A percentile compares a stretch with the other conserved stretches of the same genome.
phyloP scores from a whole-genome alignment of 73 alveolate species.

The Loxodes magnus region DNA sequence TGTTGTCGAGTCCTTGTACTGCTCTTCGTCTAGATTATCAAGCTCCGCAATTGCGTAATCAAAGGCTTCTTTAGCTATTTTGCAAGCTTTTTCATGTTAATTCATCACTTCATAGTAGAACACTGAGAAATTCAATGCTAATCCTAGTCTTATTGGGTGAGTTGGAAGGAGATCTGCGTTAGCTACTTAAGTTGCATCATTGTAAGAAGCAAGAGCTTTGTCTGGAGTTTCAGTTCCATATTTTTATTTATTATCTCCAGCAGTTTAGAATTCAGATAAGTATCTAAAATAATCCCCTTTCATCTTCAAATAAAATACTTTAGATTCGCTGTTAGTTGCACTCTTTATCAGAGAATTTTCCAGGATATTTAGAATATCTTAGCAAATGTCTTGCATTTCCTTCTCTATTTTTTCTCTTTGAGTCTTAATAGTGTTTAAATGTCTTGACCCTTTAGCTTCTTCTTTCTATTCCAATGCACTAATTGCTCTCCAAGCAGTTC shows the following conservation, averaged over 20 bases:
- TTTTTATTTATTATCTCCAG: slow-evolving; percentile 11
- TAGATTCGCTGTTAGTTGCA: background rate
- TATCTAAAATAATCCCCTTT: slow-evolving; percentile 44
- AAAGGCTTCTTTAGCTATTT: slow-evolving; percentile 45
- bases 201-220: slow-evolving; percentile 38
- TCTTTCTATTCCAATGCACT: slow-evolving; percentile 17
- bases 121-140: slow-evolving; percentile 64
- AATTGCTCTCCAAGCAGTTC: slow-evolving; percentile 41
- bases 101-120: slow-evolving; percentile 73
- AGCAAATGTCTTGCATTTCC: background rate
- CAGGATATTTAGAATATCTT: background rate
- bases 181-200: slow-evolving; percentile 26
- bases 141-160: slow-evolving; percentile 52
- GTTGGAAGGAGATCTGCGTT: slow-evolving; percentile 41
- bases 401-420: background rate
- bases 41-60: slow-evolving; percentile 2
- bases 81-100: slow-evolving; percentile 62
- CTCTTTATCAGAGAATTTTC: background rate
- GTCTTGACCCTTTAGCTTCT: background rate
- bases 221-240: slow-evolving; percentile 11
- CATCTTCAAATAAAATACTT: slow-evolving; percentile 45
- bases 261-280: slow-evolving; percentile 22
- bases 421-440: background rate
- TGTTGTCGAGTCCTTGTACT: slow-evolving; percentile 1
- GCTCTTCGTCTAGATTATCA: slow-evolving; percentile 6